Evolutionary conservation across 345 rosid species (phyloP).

Genomic region (Eucalyptus cladocalyx): DNA sequence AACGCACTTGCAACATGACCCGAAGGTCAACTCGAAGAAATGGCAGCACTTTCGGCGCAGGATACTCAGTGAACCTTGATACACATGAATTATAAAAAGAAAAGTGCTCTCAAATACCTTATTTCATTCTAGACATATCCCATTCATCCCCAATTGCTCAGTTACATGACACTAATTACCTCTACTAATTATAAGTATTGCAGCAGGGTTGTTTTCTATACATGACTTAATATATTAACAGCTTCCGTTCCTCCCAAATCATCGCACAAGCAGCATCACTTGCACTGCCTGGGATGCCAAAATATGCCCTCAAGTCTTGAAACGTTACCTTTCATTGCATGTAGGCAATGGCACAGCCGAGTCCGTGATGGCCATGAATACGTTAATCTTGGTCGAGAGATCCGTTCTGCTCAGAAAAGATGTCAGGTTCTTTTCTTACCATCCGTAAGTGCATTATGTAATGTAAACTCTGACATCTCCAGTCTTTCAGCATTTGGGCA

Average conservation of each 20-base stretch:
- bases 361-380: neutral
- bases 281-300: constrained; percentile 32
- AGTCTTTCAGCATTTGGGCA: neutral
- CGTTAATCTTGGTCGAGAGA: neutral
- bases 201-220: constrained; percentile 19
- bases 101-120: neutral
- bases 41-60: neutral
- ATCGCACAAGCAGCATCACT: constrained; percentile 26
- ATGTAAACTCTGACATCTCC: neutral
- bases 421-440: neutral
- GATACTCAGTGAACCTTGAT: neutral
- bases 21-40: neutral
- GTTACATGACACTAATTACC: constrained; percentile 1
- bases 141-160: neutral
- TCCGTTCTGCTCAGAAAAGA: neutral
- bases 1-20: neutral
- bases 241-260: neutral
- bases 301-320: neutral
- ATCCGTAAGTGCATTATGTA: neutral
- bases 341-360: neutral
- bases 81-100: neutral
- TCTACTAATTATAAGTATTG: neutral
- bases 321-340: neutral
- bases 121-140: neutral
- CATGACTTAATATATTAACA: neutral